Percentiles rank a stretch among this genome's conserved stretches.
Evolutionary conservation across 495 filamentous ascomycete species (phyloP).

Genomic region (Glonium stellatum): DNA sequence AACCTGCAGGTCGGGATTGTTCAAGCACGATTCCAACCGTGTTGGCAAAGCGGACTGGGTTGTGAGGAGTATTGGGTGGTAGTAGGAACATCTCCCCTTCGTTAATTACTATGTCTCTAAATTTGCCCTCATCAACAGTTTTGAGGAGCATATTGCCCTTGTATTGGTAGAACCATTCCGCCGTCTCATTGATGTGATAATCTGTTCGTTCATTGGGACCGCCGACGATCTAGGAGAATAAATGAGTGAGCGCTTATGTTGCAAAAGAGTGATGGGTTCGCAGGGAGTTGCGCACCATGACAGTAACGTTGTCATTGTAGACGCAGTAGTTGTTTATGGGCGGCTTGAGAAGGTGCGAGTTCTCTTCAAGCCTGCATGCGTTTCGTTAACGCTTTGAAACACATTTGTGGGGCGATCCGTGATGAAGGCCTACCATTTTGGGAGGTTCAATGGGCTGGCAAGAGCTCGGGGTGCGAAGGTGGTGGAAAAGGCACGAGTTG

Average conservation of each 20-base stretch:
- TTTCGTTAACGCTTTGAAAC: not conserved
- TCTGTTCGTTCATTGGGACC: conserved; percentile 94
- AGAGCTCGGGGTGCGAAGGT: conserved; percentile 30
- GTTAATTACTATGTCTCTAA: conserved; percentile 78
- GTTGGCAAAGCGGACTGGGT: conserved; percentile 60
- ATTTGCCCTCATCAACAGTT: conserved; percentile 61
- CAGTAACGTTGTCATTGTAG: conserved; percentile 71
- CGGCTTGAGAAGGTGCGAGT: conserved; percentile 86
- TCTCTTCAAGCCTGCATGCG: conserved; percentile 87
- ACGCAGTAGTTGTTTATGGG: conserved; percentile 98
- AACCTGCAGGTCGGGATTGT: conserved; percentile 63
- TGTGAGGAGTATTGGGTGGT: conserved; percentile 82
- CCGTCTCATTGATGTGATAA: conserved; percentile 95
- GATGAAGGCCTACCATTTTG: conserved; percentile 61
- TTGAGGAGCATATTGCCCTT: conserved; percentile 88
- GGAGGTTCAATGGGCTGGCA: conserved; percentile 61
- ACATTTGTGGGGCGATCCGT: not conserved
- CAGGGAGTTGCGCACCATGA: conserved; percentile 52
- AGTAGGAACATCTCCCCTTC: conserved; percentile 95
- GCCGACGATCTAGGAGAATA: conserved; percentile 66
- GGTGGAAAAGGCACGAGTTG: conserved; percentile 12
- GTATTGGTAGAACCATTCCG: conserved; percentile 98
- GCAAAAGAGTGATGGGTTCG: not conserved
- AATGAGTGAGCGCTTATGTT: not conserved
- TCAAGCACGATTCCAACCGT: conserved; percentile 84